Evolutionary conservation across 768 basidiomycete genomes (phyloP).

Genomic region (Tricholoma furcatifolium): DNA sequence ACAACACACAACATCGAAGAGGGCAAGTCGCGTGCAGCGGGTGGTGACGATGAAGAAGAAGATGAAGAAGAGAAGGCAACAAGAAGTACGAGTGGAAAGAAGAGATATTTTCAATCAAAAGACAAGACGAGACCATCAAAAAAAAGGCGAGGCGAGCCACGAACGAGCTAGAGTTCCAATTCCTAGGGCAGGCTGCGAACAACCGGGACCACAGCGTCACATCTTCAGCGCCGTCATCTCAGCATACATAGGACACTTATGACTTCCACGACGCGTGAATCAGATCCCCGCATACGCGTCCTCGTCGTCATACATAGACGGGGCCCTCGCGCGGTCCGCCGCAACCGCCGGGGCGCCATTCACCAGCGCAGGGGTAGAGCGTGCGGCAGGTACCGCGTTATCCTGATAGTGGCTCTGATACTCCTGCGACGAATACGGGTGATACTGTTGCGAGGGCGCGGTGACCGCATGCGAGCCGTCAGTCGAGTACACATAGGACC

Average conservation of each 20-base stretch:
- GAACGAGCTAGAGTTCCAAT: background rate
- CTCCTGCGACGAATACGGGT: slow-evolving; percentile 19
- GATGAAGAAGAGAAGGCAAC: background rate
- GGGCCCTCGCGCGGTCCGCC: slow-evolving; percentile 19
- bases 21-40: background rate
- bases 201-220: slow-evolving; percentile 4
- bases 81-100: background rate
- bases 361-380: slow-evolving; percentile 19
- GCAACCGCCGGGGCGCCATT: slow-evolving; percentile 21
- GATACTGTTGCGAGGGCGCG: slow-evolving; percentile 23
- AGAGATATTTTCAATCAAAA: slow-evolving; percentile 1
- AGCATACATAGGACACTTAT: too few relatives aligned
- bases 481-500: slow-evolving; percentile 36
- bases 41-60: background rate
- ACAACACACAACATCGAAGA: background rate
- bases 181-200: background rate
- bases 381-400: slow-evolving; percentile 11
- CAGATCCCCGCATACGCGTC: slow-evolving; percentile 39
- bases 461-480: slow-evolving; percentile 31
- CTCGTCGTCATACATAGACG: slow-evolving; percentile 23
- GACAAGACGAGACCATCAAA: slow-evolving; percentile 4
- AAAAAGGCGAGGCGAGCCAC: background rate
- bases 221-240: slow-evolving; percentile 9
- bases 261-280: too few relatives aligned
- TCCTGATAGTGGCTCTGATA: slow-evolving; percentile 23